These are phyloP conservation scores for Pyrenophora graminea DNA, from an alignment of 2,329 filamentous ascomycete genomes.

Conservation along the genomic window DNA sequence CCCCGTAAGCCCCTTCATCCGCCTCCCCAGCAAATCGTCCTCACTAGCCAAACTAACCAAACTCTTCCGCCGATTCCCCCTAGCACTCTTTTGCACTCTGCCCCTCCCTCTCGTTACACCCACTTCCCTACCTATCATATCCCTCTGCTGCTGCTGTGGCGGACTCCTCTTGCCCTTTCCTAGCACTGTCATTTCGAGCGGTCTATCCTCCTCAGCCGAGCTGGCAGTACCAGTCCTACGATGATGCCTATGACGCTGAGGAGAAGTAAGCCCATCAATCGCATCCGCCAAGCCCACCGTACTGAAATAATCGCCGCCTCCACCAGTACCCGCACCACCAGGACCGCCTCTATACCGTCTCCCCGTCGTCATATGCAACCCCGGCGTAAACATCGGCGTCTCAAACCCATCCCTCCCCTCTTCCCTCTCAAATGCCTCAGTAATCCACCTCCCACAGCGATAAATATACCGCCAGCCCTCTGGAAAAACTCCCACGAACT, in stretches of 20 bases:
- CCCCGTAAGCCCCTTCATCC: slow-evolving; percentile 55
- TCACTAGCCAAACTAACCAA: slow-evolving; percentile 53
- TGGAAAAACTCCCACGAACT: slow-evolving; percentile 86
- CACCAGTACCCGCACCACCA: no score
- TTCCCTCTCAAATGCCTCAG: slow-evolving; percentile 68
- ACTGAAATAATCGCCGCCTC: slow-evolving; percentile 74
- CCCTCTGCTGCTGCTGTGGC: slow-evolving; percentile 20
- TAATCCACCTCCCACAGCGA: slow-evolving; percentile 78
- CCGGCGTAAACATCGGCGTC: slow-evolving; percentile 20
- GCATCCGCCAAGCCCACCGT: slow-evolving; percentile 75
- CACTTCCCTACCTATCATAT: not conserved
- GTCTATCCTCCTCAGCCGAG: slow-evolving; percentile 76
- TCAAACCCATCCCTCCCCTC: slow-evolving; percentile 23
- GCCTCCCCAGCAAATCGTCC: slow-evolving; percentile 53
- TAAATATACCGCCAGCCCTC: slow-evolving; percentile 89
- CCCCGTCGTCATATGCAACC: not conserved
- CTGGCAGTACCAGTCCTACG: slow-evolving; percentile 55
- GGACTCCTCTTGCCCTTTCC: slow-evolving; percentile 29
- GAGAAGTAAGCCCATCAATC: slow-evolving; percentile 59
- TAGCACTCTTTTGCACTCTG: slow-evolving; percentile 33
- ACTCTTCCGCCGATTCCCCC: slow-evolving; percentile 44
- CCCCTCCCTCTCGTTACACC: slow-evolving; percentile 22
- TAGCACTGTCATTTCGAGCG: slow-evolving; percentile 73
- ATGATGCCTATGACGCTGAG: slow-evolving; percentile 49
- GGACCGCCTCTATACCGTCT: no score